Evolutionary conservation across 805 yeast genomes (phyloP).

Genomic region (Suhomyces prunicola): DNA sequence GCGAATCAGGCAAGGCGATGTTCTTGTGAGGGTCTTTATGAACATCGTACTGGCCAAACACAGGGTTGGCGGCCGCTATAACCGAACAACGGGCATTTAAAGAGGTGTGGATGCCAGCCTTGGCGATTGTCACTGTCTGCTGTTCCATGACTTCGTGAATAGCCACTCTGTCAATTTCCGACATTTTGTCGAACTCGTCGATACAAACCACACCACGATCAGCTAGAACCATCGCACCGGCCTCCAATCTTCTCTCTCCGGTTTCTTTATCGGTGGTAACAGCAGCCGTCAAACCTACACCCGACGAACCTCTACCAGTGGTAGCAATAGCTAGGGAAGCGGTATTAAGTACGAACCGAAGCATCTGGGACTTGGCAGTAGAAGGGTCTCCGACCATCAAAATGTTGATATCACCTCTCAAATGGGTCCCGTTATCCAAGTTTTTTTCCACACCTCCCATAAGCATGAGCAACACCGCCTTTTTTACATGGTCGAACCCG

Average conservation of each 20-base stretch:
- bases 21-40: slow-evolving; percentile 95
- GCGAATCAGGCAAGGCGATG: slow-evolving; percentile 94
- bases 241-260: slow-evolving; percentile 93
- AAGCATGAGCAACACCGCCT: slow-evolving; percentile 85
- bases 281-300: slow-evolving; percentile 99
- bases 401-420: slow-evolving; percentile 95
- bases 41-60: slow-evolving; percentile 93
- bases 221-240: slow-evolving; percentile 99
- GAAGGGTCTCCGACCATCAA: slow-evolving; percentile 99
- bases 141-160: slow-evolving; percentile 99
- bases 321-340: slow-evolving; percentile 96
- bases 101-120: slow-evolving; percentile 97
- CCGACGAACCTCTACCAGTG: slow-evolving; percentile 99
- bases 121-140: slow-evolving; percentile 96
- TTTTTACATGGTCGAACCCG: slow-evolving; percentile 88
- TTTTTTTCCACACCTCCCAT: slow-evolving; percentile 95
- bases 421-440: slow-evolving; percentile 89
- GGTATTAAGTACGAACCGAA: slow-evolving; percentile 90
- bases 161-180: slow-evolving; percentile 93
- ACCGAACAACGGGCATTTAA: slow-evolving; percentile 96
- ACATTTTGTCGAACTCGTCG: slow-evolving; percentile 98
- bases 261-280: slow-evolving; percentile 96
- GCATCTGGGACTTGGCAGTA: slow-evolving; percentile 94
- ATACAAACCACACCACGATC: slow-evolving; percentile 97
- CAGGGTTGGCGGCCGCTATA: slow-evolving; percentile 97